A percentile compares a stretch with the other conserved stretches of the same genome.
Evolutionary conservation across 202 grass and related monocot species (phyloP).

Genomic region (Bolboschoenoplectus hybrid): DNA sequence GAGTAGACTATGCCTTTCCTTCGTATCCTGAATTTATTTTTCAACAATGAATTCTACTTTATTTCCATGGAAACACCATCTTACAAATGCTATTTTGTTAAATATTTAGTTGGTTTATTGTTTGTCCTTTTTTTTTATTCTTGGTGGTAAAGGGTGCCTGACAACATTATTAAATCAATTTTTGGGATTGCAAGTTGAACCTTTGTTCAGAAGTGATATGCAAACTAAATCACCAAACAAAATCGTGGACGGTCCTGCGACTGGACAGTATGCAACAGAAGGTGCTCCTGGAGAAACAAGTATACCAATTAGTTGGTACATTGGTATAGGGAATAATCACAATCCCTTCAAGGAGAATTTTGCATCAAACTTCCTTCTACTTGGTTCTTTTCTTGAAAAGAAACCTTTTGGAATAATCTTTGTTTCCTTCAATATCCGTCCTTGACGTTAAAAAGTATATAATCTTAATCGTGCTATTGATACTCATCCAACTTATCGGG

Average conservation of each 20-base stretch:
- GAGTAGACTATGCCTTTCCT: constrained; percentile 82
- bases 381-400: not conserved
- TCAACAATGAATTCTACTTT: constrained; percentile 17
- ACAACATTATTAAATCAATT: not conserved
- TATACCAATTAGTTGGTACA: not conserved
- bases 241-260: not conserved
- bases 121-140: not conserved
- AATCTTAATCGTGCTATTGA: constrained; percentile 79
- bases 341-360: not conserved
- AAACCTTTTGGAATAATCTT: constrained; percentile 11
- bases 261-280: not conserved
- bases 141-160: not conserved
- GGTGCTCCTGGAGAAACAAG: not conserved
- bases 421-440: constrained; percentile 45
- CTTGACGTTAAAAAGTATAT: constrained; percentile 76
- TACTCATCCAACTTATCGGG: constrained; percentile 67
- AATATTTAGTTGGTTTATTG: constrained; percentile 2
- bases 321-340: not conserved
- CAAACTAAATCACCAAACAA: not conserved
- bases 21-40: constrained; percentile 63
- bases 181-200: not conserved
- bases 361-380: not conserved
- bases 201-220: not conserved
- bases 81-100: constrained; percentile 7
- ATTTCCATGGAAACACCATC: constrained; percentile 1